Conservation (phyloP, 352 stramenopile species). For the Globisporangium spiculum region DNA sequence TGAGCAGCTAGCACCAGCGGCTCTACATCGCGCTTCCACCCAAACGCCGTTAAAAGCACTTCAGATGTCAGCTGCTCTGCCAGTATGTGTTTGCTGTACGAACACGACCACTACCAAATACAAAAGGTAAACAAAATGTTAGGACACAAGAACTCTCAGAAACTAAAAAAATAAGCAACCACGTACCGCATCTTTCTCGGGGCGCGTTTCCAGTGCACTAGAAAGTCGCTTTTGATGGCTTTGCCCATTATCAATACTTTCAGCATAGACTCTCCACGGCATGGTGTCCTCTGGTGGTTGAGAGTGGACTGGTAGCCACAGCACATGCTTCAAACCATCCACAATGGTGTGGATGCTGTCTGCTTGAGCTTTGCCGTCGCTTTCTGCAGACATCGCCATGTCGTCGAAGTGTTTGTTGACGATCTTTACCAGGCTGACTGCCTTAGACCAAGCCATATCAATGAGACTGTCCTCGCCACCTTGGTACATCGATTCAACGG, state of each 20-base stretch:
- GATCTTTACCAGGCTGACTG: constrained; percentile 55
- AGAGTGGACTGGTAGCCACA: constrained; percentile 40
- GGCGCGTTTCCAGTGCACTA: constrained; percentile 36
- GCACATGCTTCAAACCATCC: constrained; percentile 27
- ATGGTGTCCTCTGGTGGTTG: constrained; percentile 38
- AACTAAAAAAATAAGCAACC: not conserved
- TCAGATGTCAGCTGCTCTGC: constrained; percentile 53
- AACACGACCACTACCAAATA: constrained; percentile 59
- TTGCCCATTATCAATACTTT: not conserved
- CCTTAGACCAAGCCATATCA: constrained; percentile 36
- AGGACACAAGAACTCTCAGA: constrained; percentile 4
- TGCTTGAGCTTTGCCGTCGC: constrained; percentile 9
- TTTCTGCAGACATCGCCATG: constrained; percentile 30
- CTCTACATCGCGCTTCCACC: constrained; percentile 45
- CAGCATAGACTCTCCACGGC: constrained; percentile 44
- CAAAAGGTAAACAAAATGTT: not conserved
- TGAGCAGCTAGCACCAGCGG: constrained; percentile 46
- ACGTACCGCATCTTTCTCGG: constrained; percentile 59
- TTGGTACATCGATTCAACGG: constrained; percentile 49
- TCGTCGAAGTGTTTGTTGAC: constrained; percentile 78
- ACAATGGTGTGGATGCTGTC: constrained; percentile 29
- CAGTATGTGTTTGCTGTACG: constrained; percentile 46
- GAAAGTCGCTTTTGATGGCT: constrained; percentile 26
- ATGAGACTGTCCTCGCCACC: constrained; percentile 17
- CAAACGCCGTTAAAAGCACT: constrained; percentile 51